These are phyloP conservation scores for Santalum album DNA, from an alignment of 164 flowering plant species.

Conservation along the genomic window DNA sequence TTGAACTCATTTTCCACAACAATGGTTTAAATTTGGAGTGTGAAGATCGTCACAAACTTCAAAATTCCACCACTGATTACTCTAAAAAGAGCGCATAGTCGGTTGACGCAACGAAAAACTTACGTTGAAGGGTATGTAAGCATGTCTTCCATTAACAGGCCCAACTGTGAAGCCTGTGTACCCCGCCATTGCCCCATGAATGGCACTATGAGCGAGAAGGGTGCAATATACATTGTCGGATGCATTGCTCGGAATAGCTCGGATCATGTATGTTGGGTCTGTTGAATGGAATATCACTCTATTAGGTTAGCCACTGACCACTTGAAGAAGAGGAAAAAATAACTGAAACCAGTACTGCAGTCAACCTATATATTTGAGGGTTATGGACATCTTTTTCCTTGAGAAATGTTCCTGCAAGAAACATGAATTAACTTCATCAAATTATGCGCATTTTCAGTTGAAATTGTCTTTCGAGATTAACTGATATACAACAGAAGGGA, in stretches of 20 bases:
- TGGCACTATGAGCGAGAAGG: slow-evolving; percentile 53
- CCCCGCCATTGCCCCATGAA: slow-evolving; percentile 65
- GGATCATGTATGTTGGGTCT: slow-evolving; percentile 63
- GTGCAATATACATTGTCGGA: slow-evolving; percentile 58
- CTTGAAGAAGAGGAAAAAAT: not conserved
- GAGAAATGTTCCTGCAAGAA: slow-evolving; percentile 33
- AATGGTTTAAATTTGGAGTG: too few relatives aligned
- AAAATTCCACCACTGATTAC: too few relatives aligned
- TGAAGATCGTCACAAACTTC: too few relatives aligned
- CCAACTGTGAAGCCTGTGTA: slow-evolving; percentile 56
- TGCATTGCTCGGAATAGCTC: slow-evolving; percentile 51
- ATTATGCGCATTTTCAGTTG: not conserved
- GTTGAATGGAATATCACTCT: not conserved
- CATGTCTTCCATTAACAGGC: slow-evolving; percentile 50
- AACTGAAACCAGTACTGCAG: not conserved
- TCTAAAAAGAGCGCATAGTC: too few relatives aligned
- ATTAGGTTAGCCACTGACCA: not conserved
- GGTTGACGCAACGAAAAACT: too few relatives aligned
- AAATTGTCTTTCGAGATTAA: not conserved
- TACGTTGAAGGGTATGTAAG: slow-evolving; percentile 48
- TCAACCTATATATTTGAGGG: slow-evolving; percentile 45
- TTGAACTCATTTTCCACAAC: too few relatives aligned
- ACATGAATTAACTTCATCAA: slow-evolving; percentile 3
- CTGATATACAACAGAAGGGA: not conserved
- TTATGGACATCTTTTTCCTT: slow-evolving; percentile 24